Evolutionary conservation across 805 yeast species (phyloP), one percentile per base, ranked within the genome.

Genomic region (Starmerella tilneyi): DNA sequence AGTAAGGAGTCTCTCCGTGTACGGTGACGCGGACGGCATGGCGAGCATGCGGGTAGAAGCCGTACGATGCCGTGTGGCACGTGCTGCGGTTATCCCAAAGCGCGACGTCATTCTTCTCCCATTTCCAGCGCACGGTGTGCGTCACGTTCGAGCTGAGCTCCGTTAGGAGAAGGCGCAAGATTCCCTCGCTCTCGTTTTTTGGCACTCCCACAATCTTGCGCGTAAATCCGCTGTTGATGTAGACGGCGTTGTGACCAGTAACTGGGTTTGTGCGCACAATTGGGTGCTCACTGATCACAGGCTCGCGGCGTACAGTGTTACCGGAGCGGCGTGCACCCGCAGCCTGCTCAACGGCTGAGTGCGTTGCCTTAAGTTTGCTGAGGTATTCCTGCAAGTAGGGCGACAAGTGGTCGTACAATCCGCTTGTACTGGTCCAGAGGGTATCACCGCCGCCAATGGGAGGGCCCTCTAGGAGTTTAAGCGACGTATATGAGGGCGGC

Each of bases 51-150:
- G 81, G 78, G 53, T 74, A 80, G 79, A 84, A 81, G 56, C 82
- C 89, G 45, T 75, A 72, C 15, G 78, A 69, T 13, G 86, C 85
- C 12, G 82, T 68, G 61, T 82, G 92, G 21, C 73, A 63, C 9
- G 77, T 73, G 57, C 80, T 68, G 60, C 92, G 75, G 68, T 82
- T 82, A 58, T 82, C 92, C 89, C 89, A 82, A 22, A 80, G 62
- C 16, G 78, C 84, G 42, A 82, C 80, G 1, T 85, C 73, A 41
- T 73, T 72, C 43, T 79, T 78, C 58, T 76, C 79, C 82, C 85
- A 82, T 44, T 62, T 70, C 37, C 84, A 83, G 58, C 88, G 73
- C 44, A 79, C 66, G 53, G 80, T 84, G 54, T 79, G 68, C 59
- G 79, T 85, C 46, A 71, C 72, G 22, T 75, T 60, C 51, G 65